Percentiles rank a stretch among this genome's conserved stretches.
Conservation (phyloP, 768 basidiomycete species). For the Panellus pusillus region DNA sequence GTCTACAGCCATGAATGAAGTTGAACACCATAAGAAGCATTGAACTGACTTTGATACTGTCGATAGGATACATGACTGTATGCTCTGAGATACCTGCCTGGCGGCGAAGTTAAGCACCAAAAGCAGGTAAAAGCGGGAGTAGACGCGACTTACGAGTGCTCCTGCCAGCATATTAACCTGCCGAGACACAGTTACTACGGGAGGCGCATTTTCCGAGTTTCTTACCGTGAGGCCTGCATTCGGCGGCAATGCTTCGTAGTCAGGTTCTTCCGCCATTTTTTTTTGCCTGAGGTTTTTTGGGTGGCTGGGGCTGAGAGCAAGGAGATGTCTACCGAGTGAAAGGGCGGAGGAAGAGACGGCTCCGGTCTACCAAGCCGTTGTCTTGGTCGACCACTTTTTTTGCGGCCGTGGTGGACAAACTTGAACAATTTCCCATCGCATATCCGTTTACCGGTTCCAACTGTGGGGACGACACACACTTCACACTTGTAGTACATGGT, state of each 20-base stretch:
- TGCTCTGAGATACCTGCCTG: constrained; percentile 99
- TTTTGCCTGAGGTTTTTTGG: neutral
- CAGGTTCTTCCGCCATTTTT: constrained; percentile 20
- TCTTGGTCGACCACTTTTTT: no score
- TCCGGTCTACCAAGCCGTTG: no score
- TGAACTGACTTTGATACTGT: constrained; percentile 89
- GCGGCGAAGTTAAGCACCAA: constrained; percentile 6
- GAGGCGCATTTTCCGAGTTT: neutral
- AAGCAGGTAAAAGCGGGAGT: constrained; percentile 9
- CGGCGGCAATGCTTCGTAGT: constrained; percentile 22
- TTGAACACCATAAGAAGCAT: neutral
- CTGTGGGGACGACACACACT: neutral
- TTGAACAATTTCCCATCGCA: no score
- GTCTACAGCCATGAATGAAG: constrained; percentile 54
- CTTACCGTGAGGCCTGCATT: constrained; percentile 19
- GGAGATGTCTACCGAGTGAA: neutral
- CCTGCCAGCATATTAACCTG: constrained; percentile 98
- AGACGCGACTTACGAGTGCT: constrained; percentile 69
- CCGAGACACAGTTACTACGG: constrained; percentile 9
- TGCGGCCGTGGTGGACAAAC: no score
- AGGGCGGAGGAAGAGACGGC: neutral
- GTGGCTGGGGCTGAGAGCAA: constrained; percentile 6
- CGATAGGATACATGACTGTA: constrained; percentile 97
- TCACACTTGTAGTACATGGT: neutral
- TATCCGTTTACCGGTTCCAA: neutral